Evolutionary conservation across 495 filamentous ascomycete species (phyloP).

Genomic region (Penicillium canariense): DNA sequence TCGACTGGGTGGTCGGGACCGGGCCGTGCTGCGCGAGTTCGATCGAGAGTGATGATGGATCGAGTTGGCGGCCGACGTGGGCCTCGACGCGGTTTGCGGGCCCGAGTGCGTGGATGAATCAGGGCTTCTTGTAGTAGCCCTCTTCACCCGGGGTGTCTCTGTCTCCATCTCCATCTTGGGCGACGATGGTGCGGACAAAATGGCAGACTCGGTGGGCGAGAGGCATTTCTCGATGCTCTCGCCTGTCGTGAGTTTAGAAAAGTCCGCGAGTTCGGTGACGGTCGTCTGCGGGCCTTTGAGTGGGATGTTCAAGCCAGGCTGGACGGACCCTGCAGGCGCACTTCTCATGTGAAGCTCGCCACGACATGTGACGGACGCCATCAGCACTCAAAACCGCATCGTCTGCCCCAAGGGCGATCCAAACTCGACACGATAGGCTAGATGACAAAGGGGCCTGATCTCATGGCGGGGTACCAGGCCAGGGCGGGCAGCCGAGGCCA

Average conservation of each 20-base stretch:
- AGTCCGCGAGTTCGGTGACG: constrained; percentile 13
- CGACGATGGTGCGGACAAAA: background rate
- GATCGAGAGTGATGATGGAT: constrained; percentile 29
- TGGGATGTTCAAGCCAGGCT: constrained; percentile 8
- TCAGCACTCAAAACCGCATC: constrained; percentile 6
- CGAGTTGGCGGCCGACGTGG: constrained; percentile 27
- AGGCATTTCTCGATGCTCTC: background rate
- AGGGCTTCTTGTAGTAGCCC: constrained; percentile 5
- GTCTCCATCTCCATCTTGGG: constrained; percentile 27
- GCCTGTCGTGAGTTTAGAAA: background rate
- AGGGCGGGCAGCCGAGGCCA: background rate
- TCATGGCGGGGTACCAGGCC: background rate
- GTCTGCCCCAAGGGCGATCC: background rate
- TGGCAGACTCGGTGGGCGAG: background rate
- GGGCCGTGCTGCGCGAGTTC: constrained; percentile 31
- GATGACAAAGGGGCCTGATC: background rate
- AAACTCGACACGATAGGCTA: constrained; percentile 1
- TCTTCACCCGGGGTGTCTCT: constrained; percentile 19
- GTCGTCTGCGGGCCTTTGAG: constrained; percentile 10
- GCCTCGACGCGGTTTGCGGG: constrained; percentile 25
- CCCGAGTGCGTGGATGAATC: constrained; percentile 13
- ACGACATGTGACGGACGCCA: constrained; percentile 35
- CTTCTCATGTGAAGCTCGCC: constrained; percentile 20
- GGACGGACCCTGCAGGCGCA: constrained; percentile 1
- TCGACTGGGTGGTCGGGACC: constrained; percentile 30